Evolutionary conservation across 768 basidiomycete species (phyloP).

Genomic region (Chalciporus sphaerocephalus): DNA sequence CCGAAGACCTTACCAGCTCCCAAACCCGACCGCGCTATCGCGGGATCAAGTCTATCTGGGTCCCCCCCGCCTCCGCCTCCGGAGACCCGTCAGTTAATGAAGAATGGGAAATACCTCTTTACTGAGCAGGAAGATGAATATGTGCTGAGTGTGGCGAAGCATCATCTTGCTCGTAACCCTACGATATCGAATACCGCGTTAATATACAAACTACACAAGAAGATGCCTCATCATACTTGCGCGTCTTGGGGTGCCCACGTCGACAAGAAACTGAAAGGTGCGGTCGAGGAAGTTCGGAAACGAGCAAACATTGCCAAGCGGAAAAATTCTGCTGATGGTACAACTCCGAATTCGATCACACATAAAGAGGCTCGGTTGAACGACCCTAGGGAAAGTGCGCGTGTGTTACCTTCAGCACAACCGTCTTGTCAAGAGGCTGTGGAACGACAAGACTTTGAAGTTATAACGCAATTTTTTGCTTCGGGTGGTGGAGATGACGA

Average conservation of each 20-base stretch:
- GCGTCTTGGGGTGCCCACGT: constrained; percentile 50
- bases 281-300: constrained; percentile 47
- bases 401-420: background rate
- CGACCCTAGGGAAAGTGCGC: background rate
- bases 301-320: constrained; percentile 48
- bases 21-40: background rate
- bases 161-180: constrained; percentile 48
- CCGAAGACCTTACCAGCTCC: background rate
- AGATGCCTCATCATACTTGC: constrained; percentile 58
- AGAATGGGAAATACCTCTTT: constrained; percentile 39
- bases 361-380: constrained; percentile 1
- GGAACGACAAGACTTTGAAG: constrained; percentile 43
- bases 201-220: constrained; percentile 37
- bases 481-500: constrained; percentile 46
- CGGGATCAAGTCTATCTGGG: constrained; percentile 6
- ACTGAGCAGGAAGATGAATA: constrained; percentile 51
- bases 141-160: constrained; percentile 38
- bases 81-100: constrained; percentile 25
- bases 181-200: constrained; percentile 38
- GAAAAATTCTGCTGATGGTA: constrained; percentile 29
- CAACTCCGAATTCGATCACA: background rate
- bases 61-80: constrained; percentile 48
- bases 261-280: constrained; percentile 26
- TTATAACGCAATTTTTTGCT: constrained; percentile 53
- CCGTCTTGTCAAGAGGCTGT: constrained; percentile 8